A percentile compares a stretch with the other conserved stretches of the same genome.
Evolutionary conservation across 257 asterid species (phyloP).

Genomic region (Jacaranda copaia): DNA sequence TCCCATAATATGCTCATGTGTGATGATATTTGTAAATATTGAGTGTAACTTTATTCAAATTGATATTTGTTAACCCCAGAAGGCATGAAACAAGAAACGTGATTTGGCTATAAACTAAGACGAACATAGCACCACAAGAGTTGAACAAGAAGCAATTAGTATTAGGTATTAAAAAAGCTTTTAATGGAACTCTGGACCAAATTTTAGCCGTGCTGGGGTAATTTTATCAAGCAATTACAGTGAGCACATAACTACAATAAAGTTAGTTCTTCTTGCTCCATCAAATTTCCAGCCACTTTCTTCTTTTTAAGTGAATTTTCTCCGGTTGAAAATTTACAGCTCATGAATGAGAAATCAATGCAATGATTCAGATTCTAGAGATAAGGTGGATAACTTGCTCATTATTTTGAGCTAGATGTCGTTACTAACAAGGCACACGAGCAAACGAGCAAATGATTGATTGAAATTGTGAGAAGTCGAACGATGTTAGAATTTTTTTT

Average conservation of each 20-base stretch:
- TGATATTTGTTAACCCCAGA: too few species aligned
- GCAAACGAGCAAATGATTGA: too few species aligned
- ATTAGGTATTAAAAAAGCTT: neutral
- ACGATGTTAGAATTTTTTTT: too few species aligned
- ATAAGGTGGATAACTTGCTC: too few species aligned
- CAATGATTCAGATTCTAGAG: too few species aligned
- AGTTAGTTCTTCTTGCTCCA: neutral
- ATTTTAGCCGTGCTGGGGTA: neutral
- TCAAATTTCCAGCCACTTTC: slow-evolving; percentile 33
- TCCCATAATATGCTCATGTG: neutral
- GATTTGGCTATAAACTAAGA: neutral
- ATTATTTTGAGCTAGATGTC: too few species aligned
- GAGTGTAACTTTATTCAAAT: too few species aligned
- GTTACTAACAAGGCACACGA: too few species aligned
- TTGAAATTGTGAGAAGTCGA: too few species aligned
- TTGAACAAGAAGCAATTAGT: neutral
- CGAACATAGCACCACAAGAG: neutral
- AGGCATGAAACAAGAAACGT: neutral
- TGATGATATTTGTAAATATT: neutral
- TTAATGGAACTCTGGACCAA: neutral
- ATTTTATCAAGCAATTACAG: slow-evolving; percentile 9
- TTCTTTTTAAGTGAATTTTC: slow-evolving; percentile 20
- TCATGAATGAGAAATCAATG: neutral
- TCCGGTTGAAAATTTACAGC: slow-evolving; percentile 28
- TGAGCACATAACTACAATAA: too few species aligned